Base-by-base conservation (phyloP, 108 stramenopile species). In the Cyclotella atomus region DNA sequence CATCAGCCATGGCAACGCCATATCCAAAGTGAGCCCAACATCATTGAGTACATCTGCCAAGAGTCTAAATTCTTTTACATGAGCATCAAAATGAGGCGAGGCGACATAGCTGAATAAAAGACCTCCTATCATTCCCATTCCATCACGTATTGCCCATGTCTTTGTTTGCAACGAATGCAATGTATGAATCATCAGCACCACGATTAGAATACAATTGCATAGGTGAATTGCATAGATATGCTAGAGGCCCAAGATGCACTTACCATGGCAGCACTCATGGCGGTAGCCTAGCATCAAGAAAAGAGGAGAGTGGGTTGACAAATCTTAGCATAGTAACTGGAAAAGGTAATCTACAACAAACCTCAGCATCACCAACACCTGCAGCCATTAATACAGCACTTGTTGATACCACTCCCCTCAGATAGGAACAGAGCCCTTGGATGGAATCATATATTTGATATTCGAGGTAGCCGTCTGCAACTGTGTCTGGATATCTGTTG, bases 31-130 rank as follows among this genome's bases (percentile, higher is more conserved):
- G 33, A 98, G 79, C 9, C 91, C 97, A 23, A 95, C 75, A 75
- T 97, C 92, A 74, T 97, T 97, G 49, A 94, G 84, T 35, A 97
- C 79, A 86, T 98, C 98, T 16, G 98, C 98, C 77, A 97, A 91
- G 23, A 98, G 83, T 59, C 98, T 81, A 79, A 94, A 98, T 80
- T 97, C 94, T 79, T 95, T 95, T 41, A 95, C 95, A 77, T 97
- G 83, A 14, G 89, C 76, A 84, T 97, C 97, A 65, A 97, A 96
- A 34, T 85, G 70, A 7, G 76, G 61, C 4, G 80, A 76, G n/a
- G 82, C 88, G 9, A 66, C 17, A 64, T 91, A 97, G 56, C 93
- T 89, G 83, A 97, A 97, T 8, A 91, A 38, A 1, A 98, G 84
- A 30, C 95, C 96, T 3, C 89, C 93, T 20, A 96, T 70, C 96